Conservation (phyloP, 2,329 filamentous ascomycete genomes). For the Nemania abortiva region DNA sequence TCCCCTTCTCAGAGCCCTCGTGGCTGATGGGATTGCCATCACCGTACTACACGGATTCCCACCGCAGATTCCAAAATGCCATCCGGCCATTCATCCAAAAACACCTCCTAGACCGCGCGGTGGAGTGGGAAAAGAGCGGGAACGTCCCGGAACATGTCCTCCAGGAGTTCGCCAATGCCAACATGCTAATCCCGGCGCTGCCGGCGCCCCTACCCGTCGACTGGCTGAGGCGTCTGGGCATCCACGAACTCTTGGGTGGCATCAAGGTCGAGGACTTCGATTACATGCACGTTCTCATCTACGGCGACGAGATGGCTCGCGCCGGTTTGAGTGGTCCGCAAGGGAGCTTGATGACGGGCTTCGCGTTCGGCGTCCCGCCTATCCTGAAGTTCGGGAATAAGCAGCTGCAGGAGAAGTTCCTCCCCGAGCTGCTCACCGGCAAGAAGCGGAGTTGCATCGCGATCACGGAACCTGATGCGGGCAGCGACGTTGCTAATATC, state of each 20-base stretch:
- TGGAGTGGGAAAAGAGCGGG: constrained; percentile 78
- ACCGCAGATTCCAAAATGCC: constrained; percentile 74
- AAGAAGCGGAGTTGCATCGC: constrained; percentile 79
- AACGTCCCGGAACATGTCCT: constrained; percentile 74
- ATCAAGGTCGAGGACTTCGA: constrained; percentile 80
- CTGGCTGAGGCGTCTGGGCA: constrained; percentile 74
- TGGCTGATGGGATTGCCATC: constrained; percentile 78
- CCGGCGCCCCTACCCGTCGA: constrained; percentile 76
- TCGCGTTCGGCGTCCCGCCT: constrained; percentile 79
- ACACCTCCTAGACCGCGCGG: constrained; percentile 70
- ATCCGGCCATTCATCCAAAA: constrained; percentile 75
- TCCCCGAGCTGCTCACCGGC: constrained; percentile 76
- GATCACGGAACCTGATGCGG: constrained; percentile 81
- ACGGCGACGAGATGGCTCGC: constrained; percentile 76
- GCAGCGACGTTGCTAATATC: constrained; percentile 80
- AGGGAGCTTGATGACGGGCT: constrained; percentile 75
- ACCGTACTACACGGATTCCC: constrained; percentile 76
- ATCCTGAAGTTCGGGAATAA: constrained; percentile 75
- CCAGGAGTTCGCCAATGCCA: constrained; percentile 70
- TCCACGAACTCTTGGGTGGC: constrained; percentile 74
- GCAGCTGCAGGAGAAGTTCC: constrained; percentile 72
- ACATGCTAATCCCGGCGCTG: constrained; percentile 78
- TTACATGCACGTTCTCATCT: constrained; percentile 77
- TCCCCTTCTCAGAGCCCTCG: constrained; percentile 80
- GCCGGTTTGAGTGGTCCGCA: constrained; percentile 73